These are phyloP conservation scores for Solanum virginianum DNA, from an alignment of 257 asterid genomes.

Conservation along the genomic window DNA sequence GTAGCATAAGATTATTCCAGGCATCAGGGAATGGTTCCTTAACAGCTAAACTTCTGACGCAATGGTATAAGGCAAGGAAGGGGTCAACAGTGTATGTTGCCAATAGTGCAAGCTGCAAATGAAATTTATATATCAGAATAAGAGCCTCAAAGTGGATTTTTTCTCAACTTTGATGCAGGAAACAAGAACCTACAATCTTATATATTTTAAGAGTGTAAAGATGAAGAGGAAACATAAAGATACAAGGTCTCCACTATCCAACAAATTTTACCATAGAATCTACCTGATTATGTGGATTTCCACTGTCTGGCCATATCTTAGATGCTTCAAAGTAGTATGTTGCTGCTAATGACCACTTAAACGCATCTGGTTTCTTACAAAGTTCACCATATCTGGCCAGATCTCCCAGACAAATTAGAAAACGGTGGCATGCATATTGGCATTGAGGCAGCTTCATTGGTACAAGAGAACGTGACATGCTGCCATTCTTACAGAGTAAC, in stretches of 20 bases:
- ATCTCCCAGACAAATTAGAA: conserved; percentile 82
- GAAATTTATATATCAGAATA: background rate
- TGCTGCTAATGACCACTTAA: conserved; percentile 74
- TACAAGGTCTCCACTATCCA: background rate
- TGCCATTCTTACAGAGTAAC: conserved; percentile 1
- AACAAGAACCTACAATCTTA: background rate
- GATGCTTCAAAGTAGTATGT: conserved; percentile 61
- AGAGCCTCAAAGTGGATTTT: background rate
- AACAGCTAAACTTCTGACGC: conserved; percentile 73
- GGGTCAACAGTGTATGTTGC: conserved; percentile 66
- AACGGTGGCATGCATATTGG: conserved; percentile 69
- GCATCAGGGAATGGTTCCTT: conserved; percentile 96
- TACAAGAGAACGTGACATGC: background rate
- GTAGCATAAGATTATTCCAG: conserved; percentile 72
- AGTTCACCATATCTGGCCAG: conserved; percentile 66
- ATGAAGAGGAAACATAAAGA: background rate
- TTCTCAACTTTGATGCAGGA: background rate
- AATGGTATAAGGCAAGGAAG: conserved; percentile 82
- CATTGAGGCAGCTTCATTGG: conserved; percentile 22
- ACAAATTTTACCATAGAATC: background rate
- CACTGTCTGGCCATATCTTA: conserved; percentile 67
- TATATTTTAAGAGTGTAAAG: background rate
- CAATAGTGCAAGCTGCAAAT: conserved; percentile 70
- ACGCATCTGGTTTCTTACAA: conserved; percentile 35
- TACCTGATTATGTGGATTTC: conserved; percentile 97